Conservation (phyloP, 495 filamentous ascomycete genomes). For the Hypoxylon fuscum region DNA sequence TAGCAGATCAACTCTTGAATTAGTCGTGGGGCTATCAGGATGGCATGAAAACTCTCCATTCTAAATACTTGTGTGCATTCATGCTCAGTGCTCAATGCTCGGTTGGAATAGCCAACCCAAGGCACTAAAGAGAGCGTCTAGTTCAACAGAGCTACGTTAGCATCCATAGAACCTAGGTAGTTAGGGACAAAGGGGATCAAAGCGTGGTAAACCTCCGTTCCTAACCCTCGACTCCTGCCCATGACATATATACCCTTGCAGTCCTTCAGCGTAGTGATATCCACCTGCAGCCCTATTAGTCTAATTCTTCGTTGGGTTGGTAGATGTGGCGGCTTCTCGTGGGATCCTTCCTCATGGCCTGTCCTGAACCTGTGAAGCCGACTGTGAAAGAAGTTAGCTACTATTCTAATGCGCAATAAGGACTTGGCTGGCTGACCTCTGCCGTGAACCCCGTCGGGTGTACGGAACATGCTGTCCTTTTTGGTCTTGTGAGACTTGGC, state of each 20-base stretch:
- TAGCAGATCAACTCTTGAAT: slow-evolving; percentile 39
- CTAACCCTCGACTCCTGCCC: slow-evolving; percentile 12
- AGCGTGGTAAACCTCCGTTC: slow-evolving; percentile 41
- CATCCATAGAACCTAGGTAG: slow-evolving; percentile 42
- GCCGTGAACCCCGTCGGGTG: slow-evolving; percentile 82
- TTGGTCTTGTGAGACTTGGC: slow-evolving; percentile 70
- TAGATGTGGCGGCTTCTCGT: slow-evolving; percentile 86
- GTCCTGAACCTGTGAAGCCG: slow-evolving; percentile 94
- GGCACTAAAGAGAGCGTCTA: slow-evolving; percentile 40
- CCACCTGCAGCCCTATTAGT: slow-evolving; percentile 49
- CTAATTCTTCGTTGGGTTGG: slow-evolving; percentile 80
- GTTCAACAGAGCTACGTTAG: slow-evolving; percentile 44
- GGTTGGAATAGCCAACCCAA: slow-evolving; percentile 30
- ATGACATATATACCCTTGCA: slow-evolving; percentile 9
- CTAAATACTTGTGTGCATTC: slow-evolving; percentile 27
- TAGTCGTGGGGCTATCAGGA: slow-evolving; percentile 11
- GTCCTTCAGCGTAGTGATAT: slow-evolving; percentile 3
- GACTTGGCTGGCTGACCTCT: slow-evolving; percentile 67
- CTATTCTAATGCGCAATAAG: neutral
- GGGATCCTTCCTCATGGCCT: slow-evolving; percentile 91
- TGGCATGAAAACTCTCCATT: slow-evolving; percentile 40
- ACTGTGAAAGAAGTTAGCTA: slow-evolving; percentile 64
- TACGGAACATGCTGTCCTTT: slow-evolving; percentile 98
- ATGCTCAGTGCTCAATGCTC: slow-evolving; percentile 30
- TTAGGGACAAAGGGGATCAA: slow-evolving; percentile 46